Evolutionary conservation across 306 rosid genomes (phyloP).

Genomic region (Hippophae tibetana): DNA sequence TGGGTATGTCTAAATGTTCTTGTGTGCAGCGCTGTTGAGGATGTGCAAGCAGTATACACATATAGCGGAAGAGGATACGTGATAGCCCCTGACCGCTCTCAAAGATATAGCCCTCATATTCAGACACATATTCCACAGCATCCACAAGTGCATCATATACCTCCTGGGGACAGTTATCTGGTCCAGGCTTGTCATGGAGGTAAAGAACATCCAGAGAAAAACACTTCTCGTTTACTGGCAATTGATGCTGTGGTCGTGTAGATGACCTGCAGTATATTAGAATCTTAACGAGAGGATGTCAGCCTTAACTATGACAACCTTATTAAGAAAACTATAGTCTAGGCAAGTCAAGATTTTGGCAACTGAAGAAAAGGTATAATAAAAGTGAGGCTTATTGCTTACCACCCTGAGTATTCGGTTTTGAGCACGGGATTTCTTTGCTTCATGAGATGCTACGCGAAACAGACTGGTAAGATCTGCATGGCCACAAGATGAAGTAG

Average conservation of each 20-base stretch:
- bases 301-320: conserved; percentile 9
- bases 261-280: conserved; percentile 88
- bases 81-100: conserved; percentile 86
- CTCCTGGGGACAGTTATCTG: conserved; percentile 88
- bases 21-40: conserved; percentile 87
- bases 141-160: conserved; percentile 79
- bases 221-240: conserved; percentile 62
- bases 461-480: conserved; percentile 82
- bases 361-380: conserved; percentile 2
- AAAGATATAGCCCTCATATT: conserved; percentile 79
- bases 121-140: conserved; percentile 79
- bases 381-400: conserved; percentile 17
- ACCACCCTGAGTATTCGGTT: conserved; percentile 82
- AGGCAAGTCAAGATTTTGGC: not conserved
- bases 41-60: conserved; percentile 56
- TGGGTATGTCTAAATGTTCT: conserved; percentile 67
- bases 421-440: conserved; percentile 57
- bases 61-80: conserved; percentile 59
- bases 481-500: conserved; percentile 43
- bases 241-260: conserved; percentile 56
- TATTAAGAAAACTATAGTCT: conserved; percentile 3
- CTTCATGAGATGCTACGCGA: conserved; percentile 70
- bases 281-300: conserved; percentile 40
- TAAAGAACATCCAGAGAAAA: conserved; percentile 86
- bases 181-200: conserved; percentile 95